phyloP scores from a whole-genome alignment of 345 rosid species.

The Acer saccharum region DNA sequence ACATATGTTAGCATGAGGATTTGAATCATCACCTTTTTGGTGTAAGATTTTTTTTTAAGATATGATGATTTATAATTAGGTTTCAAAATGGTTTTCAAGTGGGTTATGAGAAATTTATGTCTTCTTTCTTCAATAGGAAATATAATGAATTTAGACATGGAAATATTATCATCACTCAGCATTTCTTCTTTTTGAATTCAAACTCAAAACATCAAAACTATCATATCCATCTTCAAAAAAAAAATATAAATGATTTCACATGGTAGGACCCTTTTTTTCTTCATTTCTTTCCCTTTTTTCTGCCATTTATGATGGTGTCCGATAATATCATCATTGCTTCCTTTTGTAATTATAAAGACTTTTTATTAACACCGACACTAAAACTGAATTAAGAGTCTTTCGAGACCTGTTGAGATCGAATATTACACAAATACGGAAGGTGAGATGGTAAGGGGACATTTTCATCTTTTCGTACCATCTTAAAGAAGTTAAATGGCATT shows the following conservation, averaged over 20 bases:
- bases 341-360: too few relatives aligned
- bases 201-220: slow-evolving; percentile 13
- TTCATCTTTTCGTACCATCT: background rate
- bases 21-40: background rate
- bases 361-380: too few relatives aligned
- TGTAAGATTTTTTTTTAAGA: background rate
- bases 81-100: slow-evolving; percentile 3
- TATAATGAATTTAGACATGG: slow-evolving; percentile 20
- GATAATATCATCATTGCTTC: background rate
- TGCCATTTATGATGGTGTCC: background rate
- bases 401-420: too few relatives aligned
- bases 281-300: background rate
- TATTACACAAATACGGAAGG: too few relatives aligned
- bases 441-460: too few relatives aligned
- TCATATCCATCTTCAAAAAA: slow-evolving; percentile 19
- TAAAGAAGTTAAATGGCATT: background rate
- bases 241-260: slow-evolving; percentile 23
- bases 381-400: too few relatives aligned
- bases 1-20: background rate
- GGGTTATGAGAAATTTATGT: slow-evolving; percentile 2
- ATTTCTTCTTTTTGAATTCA: slow-evolving; percentile 32
- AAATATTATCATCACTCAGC: slow-evolving; percentile 4
- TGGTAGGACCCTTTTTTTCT: slow-evolving; percentile 27
- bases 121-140: slow-evolving; percentile 7
- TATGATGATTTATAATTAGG: background rate